A percentile compares a stretch with the other conserved stretches of the same genome.
These are phyloP conservation scores for Penicillium ochrochloron DNA, from an alignment of 495 filamentous ascomycete species.

Conservation along the genomic window DNA sequence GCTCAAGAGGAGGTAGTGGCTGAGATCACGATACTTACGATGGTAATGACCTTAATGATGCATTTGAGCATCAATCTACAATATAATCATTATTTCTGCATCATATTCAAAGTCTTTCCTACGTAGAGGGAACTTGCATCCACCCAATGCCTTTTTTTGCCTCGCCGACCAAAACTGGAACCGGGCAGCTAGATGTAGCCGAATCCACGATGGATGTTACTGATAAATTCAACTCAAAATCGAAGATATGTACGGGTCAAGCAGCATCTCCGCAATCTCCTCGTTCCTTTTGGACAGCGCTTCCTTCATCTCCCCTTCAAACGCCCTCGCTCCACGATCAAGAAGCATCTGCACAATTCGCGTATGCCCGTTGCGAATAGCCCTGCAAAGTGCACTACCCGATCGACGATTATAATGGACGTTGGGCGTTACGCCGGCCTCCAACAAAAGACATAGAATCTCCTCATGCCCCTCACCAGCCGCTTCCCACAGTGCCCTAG, in stretches of 20 bases:
- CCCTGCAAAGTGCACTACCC: background rate
- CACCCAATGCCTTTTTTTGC: too few relatives aligned
- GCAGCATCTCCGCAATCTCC: background rate
- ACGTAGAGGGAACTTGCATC: too few relatives aligned
- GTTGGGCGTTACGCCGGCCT: background rate
- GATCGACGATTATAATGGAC: background rate
- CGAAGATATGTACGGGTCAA: background rate
- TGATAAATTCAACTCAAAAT: background rate
- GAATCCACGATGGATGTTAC: background rate
- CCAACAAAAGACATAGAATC: background rate
- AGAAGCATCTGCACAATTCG: background rate
- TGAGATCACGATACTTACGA: constrained; percentile 19
- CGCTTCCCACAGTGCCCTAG: background rate
- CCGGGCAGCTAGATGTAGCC: background rate
- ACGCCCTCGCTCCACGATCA: background rate
- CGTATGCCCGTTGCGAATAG: background rate
- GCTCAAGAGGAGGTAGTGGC: background rate
- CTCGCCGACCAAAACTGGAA: too few relatives aligned
- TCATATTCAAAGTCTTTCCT: background rate
- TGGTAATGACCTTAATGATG: constrained; percentile 20
- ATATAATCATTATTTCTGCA: background rate
- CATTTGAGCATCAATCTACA: background rate
- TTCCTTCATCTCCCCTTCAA: background rate
- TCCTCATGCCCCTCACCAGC: background rate
- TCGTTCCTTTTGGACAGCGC: background rate